These are phyloP conservation scores for Thymus quinquecostatus DNA, from an alignment of 257 asterid species.

Conservation along the genomic window DNA sequence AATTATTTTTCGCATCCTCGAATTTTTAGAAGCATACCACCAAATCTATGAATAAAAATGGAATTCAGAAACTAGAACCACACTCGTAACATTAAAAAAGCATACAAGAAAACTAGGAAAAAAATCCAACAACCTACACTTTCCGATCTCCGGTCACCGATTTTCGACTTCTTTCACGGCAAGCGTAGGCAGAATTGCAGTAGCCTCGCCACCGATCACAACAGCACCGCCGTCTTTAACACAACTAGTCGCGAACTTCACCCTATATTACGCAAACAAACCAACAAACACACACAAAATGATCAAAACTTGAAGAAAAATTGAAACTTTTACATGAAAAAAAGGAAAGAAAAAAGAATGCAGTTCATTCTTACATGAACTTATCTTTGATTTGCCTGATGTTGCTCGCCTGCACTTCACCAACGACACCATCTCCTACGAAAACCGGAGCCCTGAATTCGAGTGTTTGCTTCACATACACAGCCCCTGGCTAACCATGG, in stretches of 20 bases:
- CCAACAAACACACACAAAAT: not conserved
- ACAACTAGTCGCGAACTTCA: slow-evolving; percentile 69
- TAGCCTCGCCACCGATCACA: slow-evolving; percentile 35
- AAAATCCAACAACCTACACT: too few relatives aligned
- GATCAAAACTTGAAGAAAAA: not conserved
- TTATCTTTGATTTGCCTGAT: slow-evolving; percentile 52
- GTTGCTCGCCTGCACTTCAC: slow-evolving; percentile 57
- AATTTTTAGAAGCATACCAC: too few relatives aligned
- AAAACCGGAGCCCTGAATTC: slow-evolving; percentile 75
- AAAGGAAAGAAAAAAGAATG: not conserved
- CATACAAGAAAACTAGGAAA: too few relatives aligned
- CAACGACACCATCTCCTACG: slow-evolving; percentile 63
- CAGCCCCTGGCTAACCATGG: slow-evolving; percentile 75
- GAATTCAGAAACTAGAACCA: too few relatives aligned
- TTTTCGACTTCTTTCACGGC: too few relatives aligned
- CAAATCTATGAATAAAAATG: too few relatives aligned
- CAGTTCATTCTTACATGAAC: slow-evolving; percentile 48
- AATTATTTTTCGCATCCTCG: too few relatives aligned
- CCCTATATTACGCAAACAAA: slow-evolving; percentile 34
- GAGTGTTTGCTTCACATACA: slow-evolving; percentile 73
- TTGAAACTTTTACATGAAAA: not conserved
- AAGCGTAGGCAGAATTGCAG: too few relatives aligned
- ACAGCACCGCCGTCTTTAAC: slow-evolving; percentile 42
- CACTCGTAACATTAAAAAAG: too few relatives aligned
- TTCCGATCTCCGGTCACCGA: too few relatives aligned